Conservation (phyloP, 208 protist genomes). For the Trypanosoma theileri region DNA sequence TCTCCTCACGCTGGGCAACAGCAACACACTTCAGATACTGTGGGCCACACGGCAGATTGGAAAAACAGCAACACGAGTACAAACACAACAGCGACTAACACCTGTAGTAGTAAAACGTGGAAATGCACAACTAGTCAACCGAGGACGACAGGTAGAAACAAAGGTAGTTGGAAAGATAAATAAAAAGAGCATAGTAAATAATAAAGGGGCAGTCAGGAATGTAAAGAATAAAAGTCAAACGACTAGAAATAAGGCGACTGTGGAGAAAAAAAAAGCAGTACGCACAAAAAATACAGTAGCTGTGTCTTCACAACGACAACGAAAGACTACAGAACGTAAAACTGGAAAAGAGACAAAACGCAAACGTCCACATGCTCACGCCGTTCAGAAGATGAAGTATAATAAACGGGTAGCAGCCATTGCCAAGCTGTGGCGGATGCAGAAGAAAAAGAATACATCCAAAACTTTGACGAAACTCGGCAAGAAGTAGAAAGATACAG, state of each 20-base stretch:
- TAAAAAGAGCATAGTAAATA: too few relatives aligned
- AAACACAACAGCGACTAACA: too few relatives aligned
- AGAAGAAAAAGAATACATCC: slow-evolving; percentile 28
- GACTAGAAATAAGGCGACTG: neutral
- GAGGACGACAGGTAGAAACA: too few relatives aligned
- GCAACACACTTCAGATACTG: too few relatives aligned
- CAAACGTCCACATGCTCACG: slow-evolving; percentile 27
- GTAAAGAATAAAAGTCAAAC: neutral
- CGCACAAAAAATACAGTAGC: neutral
- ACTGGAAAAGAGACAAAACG: neutral
- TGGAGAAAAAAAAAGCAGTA: neutral
- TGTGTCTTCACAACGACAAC: neutral
- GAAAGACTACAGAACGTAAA: neutral
- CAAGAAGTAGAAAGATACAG: slow-evolving; percentile 14
- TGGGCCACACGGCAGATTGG: too few relatives aligned
- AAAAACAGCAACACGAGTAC: too few relatives aligned
- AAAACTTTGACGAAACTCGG: neutral
- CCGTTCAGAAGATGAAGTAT: slow-evolving; percentile 73
- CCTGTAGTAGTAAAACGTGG: too few relatives aligned
- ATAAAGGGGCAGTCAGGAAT: too few relatives aligned
- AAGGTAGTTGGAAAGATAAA: too few relatives aligned
- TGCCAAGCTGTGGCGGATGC: slow-evolving; percentile 75
- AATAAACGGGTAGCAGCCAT: slow-evolving; percentile 85
- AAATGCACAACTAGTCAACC: too few relatives aligned
- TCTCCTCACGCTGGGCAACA: too few relatives aligned